Evolutionary conservation across 2,329 filamentous ascomycete genomes (phyloP).

Genomic region (Colletotrichum cordylinicola): DNA sequence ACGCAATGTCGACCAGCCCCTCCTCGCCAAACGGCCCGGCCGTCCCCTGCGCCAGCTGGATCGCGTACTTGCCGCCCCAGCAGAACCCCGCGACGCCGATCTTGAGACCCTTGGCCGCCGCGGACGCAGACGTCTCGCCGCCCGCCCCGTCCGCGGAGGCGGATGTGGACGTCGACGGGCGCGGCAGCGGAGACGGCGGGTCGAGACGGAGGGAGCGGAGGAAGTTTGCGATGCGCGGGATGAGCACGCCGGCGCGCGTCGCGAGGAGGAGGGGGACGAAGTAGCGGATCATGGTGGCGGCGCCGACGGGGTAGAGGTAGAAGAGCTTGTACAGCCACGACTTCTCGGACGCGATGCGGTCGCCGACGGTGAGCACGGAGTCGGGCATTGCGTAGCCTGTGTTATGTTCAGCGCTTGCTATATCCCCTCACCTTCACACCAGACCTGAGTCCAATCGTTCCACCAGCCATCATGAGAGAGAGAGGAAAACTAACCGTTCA

Average conservation of each 20-base stretch:
- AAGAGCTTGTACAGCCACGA: constrained; percentile 11
- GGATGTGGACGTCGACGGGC: neutral
- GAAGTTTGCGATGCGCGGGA: constrained; percentile 40
- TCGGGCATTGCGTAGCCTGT: constrained; percentile 35
- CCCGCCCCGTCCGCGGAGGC: neutral
- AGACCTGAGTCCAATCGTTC: neutral
- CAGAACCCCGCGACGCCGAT: constrained; percentile 66
- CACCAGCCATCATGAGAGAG: neutral
- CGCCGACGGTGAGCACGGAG: constrained; percentile 34
- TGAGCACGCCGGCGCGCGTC: constrained; percentile 35
- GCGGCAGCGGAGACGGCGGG: constrained; percentile 3
- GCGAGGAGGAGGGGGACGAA: constrained; percentile 37
- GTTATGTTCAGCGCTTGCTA: neutral
- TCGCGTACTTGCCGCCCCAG: constrained; percentile 65
- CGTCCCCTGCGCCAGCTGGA: constrained; percentile 41
- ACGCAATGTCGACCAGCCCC: constrained; percentile 55
- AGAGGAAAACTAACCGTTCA: constrained; percentile 38
- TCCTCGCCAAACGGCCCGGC: constrained; percentile 28
- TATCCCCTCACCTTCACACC: neutral
- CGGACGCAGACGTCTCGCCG: neutral
- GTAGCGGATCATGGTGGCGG: neutral
- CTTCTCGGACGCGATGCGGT: constrained; percentile 20
- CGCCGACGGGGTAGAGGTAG: constrained; percentile 34
- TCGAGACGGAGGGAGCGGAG: constrained; percentile 41
- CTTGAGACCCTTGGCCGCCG: constrained; percentile 23